Conservation (phyloP, 345 rosid genomes). For the Noccaea bulbosa region DNA sequence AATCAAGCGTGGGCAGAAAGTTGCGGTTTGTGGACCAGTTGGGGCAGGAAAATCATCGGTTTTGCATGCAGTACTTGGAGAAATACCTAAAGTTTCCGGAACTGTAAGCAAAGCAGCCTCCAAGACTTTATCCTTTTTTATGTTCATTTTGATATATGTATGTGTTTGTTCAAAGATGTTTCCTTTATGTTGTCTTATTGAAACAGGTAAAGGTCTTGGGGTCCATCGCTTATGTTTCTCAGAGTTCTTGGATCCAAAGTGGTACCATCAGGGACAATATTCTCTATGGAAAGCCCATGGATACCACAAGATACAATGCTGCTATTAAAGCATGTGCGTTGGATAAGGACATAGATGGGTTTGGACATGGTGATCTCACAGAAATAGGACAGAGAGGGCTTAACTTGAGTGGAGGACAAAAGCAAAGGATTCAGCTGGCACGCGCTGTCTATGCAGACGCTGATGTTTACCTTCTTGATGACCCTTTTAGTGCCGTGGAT, state of each 20-base stretch:
- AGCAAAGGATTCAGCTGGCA: slow-evolving; percentile 81
- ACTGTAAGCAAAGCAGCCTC: slow-evolving; percentile 51
- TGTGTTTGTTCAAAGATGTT: slow-evolving; percentile 8
- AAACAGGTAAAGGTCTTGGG: slow-evolving; percentile 61
- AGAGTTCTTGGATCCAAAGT: slow-evolving; percentile 84
- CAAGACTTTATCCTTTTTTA: slow-evolving; percentile 1
- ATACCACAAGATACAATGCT: slow-evolving; percentile 53
- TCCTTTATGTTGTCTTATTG: slow-evolving; percentile 15
- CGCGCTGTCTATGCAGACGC: slow-evolving; percentile 79
- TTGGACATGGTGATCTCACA: slow-evolving; percentile 75
- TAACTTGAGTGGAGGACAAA: slow-evolving; percentile 95
- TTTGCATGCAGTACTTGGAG: slow-evolving; percentile 66
- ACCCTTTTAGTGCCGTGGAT: slow-evolving; percentile 85
- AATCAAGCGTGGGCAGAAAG: slow-evolving; percentile 54
- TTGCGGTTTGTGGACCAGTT: slow-evolving; percentile 83
- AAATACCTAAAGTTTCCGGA: slow-evolving; percentile 72
- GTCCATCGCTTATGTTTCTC: slow-evolving; percentile 74
- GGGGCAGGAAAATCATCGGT: slow-evolving; percentile 83
- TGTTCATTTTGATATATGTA: neutral
- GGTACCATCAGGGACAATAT: slow-evolving; percentile 78
- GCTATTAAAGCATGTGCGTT: slow-evolving; percentile 68
- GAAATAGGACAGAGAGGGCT: slow-evolving; percentile 88
- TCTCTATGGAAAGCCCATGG: slow-evolving; percentile 68
- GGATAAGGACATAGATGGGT: slow-evolving; percentile 67
- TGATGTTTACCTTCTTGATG: slow-evolving; percentile 79